phyloP scores from a whole-genome alignment of 2,329 filamentous ascomycete species.

The Thelonectria blattea region DNA sequence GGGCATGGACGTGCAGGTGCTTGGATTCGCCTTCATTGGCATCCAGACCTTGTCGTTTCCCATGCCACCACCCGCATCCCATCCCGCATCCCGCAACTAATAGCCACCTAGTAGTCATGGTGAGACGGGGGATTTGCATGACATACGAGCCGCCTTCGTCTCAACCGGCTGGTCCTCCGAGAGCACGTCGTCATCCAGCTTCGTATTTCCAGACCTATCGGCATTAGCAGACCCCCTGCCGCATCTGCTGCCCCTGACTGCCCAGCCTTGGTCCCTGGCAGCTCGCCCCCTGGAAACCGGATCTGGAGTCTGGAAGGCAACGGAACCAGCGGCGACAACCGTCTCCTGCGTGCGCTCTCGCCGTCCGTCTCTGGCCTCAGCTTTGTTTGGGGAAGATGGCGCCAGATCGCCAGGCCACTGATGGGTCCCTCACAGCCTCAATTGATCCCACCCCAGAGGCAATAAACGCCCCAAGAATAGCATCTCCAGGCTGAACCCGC shows the following conservation, averaged over 20 bases:
- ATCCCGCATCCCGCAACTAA: constrained; percentile 4
- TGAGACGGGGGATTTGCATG: background rate
- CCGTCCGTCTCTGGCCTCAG: background rate
- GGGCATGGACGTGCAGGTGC: constrained; percentile 7
- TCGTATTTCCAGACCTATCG: constrained; percentile 33
- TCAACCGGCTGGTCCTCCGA: constrained; percentile 9
- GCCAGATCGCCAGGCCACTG: constrained; percentile 35
- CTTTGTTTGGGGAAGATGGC: constrained; percentile 20
- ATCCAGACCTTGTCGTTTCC: constrained; percentile 4
- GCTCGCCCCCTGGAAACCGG: constrained; percentile 8
- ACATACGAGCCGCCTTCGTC: constrained; percentile 14
- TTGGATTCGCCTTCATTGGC: constrained; percentile 1
- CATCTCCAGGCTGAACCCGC: constrained; percentile 24
- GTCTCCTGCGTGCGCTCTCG: constrained; percentile 4
- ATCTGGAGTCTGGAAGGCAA: constrained; percentile 2
- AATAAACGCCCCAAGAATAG: constrained; percentile 35
- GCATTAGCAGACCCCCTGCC: constrained; percentile 29
- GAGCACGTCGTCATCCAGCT: constrained; percentile 27
- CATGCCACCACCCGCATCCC: constrained; percentile 1
- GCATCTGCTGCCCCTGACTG: constrained; percentile 17
- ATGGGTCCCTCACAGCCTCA: constrained; percentile 37
- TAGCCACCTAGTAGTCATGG: background rate
- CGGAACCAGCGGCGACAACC: constrained; percentile 15
- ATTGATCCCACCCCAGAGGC: constrained; percentile 22
- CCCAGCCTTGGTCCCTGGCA: constrained; percentile 22